Percentiles rank a stretch among this genome's conserved stretches.
Conservation (phyloP, 2,329 filamentous ascomycete species). For the Lasiodiplodia sp. region DNA sequence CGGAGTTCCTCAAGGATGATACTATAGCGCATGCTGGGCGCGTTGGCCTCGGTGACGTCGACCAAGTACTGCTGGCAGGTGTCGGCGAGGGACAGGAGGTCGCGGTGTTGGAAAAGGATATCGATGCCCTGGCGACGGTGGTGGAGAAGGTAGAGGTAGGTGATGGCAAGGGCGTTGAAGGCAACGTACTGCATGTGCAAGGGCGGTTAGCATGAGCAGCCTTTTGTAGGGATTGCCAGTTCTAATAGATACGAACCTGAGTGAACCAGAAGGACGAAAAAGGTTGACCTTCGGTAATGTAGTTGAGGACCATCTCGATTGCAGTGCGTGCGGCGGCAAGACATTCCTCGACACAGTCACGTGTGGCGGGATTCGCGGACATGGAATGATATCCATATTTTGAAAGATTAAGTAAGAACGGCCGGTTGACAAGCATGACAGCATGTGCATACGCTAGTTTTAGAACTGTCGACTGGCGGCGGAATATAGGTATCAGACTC, state of each 20-base stretch:
- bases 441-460: constrained; percentile 40
- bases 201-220: not conserved
- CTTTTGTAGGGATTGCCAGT: too few species aligned
- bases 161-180: constrained; percentile 57
- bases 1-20: constrained; percentile 28
- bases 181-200: constrained; percentile 50
- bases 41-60: constrained; percentile 40
- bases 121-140: constrained; percentile 22
- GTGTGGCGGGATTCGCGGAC: constrained; percentile 52
- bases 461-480: constrained; percentile 30
- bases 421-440: constrained; percentile 45
- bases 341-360: constrained; percentile 39
- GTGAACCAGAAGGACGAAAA: constrained; percentile 59
- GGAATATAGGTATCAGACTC: constrained; percentile 56
- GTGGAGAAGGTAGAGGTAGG: constrained; percentile 57
- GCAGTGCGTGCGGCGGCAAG: constrained; percentile 48
- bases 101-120: constrained; percentile 21
- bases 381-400: constrained; percentile 29
- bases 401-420: constrained; percentile 36
- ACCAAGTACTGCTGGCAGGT: constrained; percentile 56
- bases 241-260: not conserved
- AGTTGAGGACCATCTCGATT: constrained; percentile 39
- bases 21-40: constrained; percentile 23
- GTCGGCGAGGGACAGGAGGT: constrained; percentile 52
- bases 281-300: constrained; percentile 27